These are phyloP conservation scores for Colletotrichum sp. DNA, from an alignment of 2,329 filamentous ascomycete species.

Conservation along the genomic window DNA sequence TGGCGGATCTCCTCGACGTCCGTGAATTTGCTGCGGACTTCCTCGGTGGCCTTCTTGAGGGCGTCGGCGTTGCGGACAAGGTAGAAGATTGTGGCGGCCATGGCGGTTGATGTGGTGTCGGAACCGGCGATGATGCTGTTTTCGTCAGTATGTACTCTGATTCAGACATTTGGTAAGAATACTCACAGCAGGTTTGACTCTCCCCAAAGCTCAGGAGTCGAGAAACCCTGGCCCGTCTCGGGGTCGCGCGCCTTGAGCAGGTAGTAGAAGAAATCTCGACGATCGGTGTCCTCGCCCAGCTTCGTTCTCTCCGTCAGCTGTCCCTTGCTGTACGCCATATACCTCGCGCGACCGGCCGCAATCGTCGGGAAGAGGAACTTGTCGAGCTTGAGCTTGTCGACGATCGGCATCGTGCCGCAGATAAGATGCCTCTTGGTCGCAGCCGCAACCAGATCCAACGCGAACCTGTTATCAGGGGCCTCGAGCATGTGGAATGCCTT, in stretches of 20 bases:
- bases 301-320: conserved; percentile 72
- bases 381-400: conserved; percentile 70
- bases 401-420: conserved; percentile 75
- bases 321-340: conserved; percentile 73
- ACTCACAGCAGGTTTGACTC: conserved; percentile 71
- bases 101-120: conserved; percentile 74
- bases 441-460: conserved; percentile 69
- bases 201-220: conserved; percentile 70
- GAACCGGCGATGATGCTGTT: conserved; percentile 70
- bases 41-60: conserved; percentile 51
- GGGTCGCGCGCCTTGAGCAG: conserved; percentile 74
- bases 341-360: conserved; percentile 69
- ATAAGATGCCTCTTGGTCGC: conserved; percentile 74
- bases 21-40: conserved; percentile 57
- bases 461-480: conserved; percentile 65
- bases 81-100: conserved; percentile 69
- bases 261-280: conserved; percentile 79
- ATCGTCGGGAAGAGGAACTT: conserved; percentile 71
- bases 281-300: conserved; percentile 68
- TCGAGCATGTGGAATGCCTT: conserved; percentile 69
- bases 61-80: conserved; percentile 57
- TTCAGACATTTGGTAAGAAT: accelerated
- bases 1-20: conserved; percentile 60
- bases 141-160: not conserved
- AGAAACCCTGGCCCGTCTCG: conserved; percentile 71